Percentiles rank a stretch among this genome's conserved stretches.
Evolutionary conservation across 768 basidiomycete species (phyloP).

Genomic region (Dentipellis sp.): DNA sequence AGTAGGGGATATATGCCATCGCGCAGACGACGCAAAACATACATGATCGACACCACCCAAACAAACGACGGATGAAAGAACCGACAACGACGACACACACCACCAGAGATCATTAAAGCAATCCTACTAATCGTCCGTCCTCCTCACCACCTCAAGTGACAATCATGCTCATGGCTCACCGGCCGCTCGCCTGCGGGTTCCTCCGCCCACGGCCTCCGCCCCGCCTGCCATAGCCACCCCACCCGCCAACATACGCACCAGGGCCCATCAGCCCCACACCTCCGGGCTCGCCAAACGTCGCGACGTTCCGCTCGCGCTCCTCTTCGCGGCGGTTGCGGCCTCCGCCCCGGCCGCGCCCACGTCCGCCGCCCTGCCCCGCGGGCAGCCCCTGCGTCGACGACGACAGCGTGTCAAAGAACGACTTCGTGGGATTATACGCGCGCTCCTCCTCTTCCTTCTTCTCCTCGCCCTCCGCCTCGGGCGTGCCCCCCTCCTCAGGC

Average conservation of each 20-base stretch:
- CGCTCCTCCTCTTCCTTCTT: slow-evolving; percentile 19
- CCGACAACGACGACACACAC: too few relatives aligned
- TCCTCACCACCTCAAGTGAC: background rate
- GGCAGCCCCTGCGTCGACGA: slow-evolving; percentile 34
- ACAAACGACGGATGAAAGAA: too few relatives aligned
- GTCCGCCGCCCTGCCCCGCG: slow-evolving; percentile 28
- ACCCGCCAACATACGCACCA: slow-evolving; percentile 70
- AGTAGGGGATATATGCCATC: too few relatives aligned
- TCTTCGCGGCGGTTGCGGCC: slow-evolving; percentile 72
- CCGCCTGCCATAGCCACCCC: slow-evolving; percentile 58
- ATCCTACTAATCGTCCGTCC: background rate
- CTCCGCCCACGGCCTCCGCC: slow-evolving; percentile 35
- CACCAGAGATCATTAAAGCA: background rate
- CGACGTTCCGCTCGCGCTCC: slow-evolving; percentile 76
- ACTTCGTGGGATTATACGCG: slow-evolving; percentile 53
- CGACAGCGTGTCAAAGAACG: slow-evolving; percentile 71
- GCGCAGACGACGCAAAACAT: too few relatives aligned
- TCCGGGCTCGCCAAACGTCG: slow-evolving; percentile 82
- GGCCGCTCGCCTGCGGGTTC: slow-evolving; percentile 16
- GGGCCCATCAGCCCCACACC: slow-evolving; percentile 72
- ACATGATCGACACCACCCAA: too few relatives aligned
- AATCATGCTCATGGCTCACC: background rate
- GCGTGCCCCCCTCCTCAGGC: slow-evolving; percentile 9
- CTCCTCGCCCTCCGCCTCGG: slow-evolving; percentile 17
- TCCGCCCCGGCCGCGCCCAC: slow-evolving; percentile 36